These are phyloP conservation scores for Huntiella moniliformis DNA, from an alignment of 2,329 filamentous ascomycete species.

Conservation along the genomic window DNA sequence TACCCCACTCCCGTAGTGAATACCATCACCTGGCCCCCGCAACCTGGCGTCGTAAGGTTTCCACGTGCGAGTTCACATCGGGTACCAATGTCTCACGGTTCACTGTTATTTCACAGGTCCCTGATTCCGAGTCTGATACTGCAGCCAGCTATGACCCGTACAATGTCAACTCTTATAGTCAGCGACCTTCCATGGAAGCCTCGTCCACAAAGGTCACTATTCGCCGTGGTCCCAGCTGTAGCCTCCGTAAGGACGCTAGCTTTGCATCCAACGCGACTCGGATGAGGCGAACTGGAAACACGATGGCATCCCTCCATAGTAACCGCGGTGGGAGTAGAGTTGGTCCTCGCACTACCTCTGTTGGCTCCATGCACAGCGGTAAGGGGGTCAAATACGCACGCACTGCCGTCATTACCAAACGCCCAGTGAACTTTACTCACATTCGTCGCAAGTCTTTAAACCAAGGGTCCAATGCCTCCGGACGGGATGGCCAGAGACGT, in stretches of 20 bases:
- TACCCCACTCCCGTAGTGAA: conserved; percentile 77
- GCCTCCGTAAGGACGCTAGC: conserved; percentile 14
- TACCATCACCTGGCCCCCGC: conserved; percentile 59
- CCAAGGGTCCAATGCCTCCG: background rate
- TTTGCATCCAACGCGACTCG: conserved; percentile 2
- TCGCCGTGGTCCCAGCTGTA: conserved; percentile 22
- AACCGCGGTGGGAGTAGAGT: background rate
- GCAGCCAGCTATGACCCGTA: conserved; percentile 67
- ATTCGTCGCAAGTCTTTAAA: conserved; percentile 17
- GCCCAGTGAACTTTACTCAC: conserved; percentile 36
- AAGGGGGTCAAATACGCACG: conserved; percentile 8
- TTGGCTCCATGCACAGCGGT: conserved; percentile 31
- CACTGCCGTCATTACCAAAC: conserved; percentile 25
- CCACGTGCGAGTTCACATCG: conserved; percentile 40
- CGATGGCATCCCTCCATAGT: conserved; percentile 8
- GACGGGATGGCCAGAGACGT: too few species aligned
- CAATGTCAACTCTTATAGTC: conserved; percentile 34
- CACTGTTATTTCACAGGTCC: conserved; percentile 44
- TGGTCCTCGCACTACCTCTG: conserved; percentile 17
- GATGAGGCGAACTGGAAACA: conserved; percentile 4
- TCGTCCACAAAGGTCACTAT: conserved; percentile 51
- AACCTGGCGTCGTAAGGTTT: conserved; percentile 39
- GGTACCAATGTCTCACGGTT: conserved; percentile 40
- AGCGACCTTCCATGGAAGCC: conserved; percentile 20
- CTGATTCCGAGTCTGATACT: conserved; percentile 31